phyloP scores from a whole-genome alignment of 2,329 filamentous ascomycete genomes.

The Neophaeococcomyces aloes region DNA sequence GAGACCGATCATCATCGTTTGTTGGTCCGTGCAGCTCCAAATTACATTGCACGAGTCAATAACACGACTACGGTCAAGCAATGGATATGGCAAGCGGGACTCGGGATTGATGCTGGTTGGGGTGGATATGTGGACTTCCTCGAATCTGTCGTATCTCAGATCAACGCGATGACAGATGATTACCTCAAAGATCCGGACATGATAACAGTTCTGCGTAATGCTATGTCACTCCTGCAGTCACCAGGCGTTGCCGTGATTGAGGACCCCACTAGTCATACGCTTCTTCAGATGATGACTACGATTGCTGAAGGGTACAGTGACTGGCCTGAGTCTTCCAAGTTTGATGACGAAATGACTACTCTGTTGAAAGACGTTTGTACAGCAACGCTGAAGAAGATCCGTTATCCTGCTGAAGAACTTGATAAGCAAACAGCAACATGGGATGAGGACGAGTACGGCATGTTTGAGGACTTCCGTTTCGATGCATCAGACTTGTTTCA shows the following conservation, averaged over 20 bases:
- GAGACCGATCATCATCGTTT: conserved; percentile 13
- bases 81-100: conserved; percentile 11
- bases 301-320: conserved; percentile 34
- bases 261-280: conserved; percentile 25
- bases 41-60: conserved; percentile 11
- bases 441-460: conserved; percentile 33
- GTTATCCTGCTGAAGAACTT: conserved; percentile 23
- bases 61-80: conserved; percentile 8
- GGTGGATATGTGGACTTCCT: conserved; percentile 19
- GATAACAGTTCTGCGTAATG: conserved; percentile 24
- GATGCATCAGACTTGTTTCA: conserved; percentile 38
- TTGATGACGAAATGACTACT: conserved; percentile 17
- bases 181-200: conserved; percentile 19
- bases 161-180: conserved; percentile 15
- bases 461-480: conserved; percentile 34
- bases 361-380: conserved; percentile 16
- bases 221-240: conserved; percentile 13
- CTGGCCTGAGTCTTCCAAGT: conserved; percentile 28
- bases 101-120: no score
- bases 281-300: conserved; percentile 29
- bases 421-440: conserved; percentile 23
- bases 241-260: conserved; percentile 17
- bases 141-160: conserved; percentile 15
- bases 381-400: conserved; percentile 16
- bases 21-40: conserved; percentile 10